These are phyloP conservation scores for Ceratobasidium sp. DNA, from an alignment of 1,284 basidiomycete genomes.

Conservation along the genomic window DNA sequence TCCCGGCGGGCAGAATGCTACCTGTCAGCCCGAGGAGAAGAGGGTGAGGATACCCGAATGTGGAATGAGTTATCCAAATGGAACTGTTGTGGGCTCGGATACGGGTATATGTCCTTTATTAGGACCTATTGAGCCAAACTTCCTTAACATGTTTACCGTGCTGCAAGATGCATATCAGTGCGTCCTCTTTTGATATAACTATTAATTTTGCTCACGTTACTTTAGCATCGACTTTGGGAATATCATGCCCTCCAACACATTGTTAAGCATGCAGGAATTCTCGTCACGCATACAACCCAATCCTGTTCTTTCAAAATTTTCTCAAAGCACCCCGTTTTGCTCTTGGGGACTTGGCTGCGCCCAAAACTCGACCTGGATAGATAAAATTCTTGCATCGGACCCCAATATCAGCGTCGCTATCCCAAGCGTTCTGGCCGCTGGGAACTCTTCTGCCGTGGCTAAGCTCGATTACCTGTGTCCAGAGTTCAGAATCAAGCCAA, in stretches of 20 bases:
- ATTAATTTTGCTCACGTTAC: background rate
- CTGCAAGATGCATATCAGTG: conserved; percentile 5
- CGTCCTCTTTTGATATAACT: background rate
- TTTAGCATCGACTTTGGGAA: conserved; percentile 2
- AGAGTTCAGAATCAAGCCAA: background rate
- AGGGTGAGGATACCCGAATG: background rate
- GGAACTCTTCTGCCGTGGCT: background rate
- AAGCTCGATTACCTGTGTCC: background rate
- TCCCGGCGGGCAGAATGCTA: background rate
- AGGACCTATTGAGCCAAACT: background rate
- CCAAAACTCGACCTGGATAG: background rate
- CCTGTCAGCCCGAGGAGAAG: background rate
- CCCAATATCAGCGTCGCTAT: background rate
- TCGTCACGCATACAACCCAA: background rate
- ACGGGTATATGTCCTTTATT: background rate
- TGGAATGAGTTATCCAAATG: background rate
- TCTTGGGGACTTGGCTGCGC: background rate
- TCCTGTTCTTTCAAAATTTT: background rate
- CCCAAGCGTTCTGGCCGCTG: background rate
- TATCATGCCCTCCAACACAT: background rate
- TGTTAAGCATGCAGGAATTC: background rate
- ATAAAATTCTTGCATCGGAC: background rate
- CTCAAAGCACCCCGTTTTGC: background rate
- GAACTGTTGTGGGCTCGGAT: background rate
- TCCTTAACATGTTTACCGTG: no score